Base-by-base conservation (phyloP, 495 filamentous ascomycete species). In the Tuber magnatum region DNA sequence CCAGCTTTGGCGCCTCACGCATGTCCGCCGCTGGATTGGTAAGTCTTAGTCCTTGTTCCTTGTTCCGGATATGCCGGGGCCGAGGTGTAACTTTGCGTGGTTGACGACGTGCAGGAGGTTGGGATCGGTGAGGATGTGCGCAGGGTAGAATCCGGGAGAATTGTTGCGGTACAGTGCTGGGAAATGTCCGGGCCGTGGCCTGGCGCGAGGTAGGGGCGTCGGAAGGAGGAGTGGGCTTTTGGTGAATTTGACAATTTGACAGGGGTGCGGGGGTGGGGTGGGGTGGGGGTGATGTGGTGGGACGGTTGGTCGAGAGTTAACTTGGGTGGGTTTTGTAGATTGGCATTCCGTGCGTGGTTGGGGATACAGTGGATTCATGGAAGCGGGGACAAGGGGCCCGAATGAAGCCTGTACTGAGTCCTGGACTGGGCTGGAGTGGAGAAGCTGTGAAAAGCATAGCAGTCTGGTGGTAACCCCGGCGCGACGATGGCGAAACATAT, bases 41-140 rank as follows among this genome's bases (percentile, higher is more conserved):
- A 7, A 82, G 79, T n/a, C n/a, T n/a, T n/a, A n/a, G n/a, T n/a
- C 0, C 91, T 84, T 40, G 83, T 80, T 0, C 85, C 84, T 84
- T 41, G 83, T 80, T 0, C 85, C 84, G 1, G 86, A 86, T 0
- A 92, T 88, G 1, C 89, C 89, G 0, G 90, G 89, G 0, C 89
- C 90, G 16, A 92, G 85, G 77, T 92, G 89, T 2, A 40, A 40
- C 39, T 40, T 40, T 40, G 91, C 89, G 75, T 92, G 88, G 79
- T 91, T 88, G 56, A 90, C 89, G 4, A 87, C 88, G 77, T 91
- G 90, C 0, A 92, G 86, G 83, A 92, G 92, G 82, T 92, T 93
- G 42, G 90, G 86, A 83, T 92, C 91, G 2, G 90, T 92, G 75
- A 92, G 86, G 68, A 92, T 83, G 24, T 90, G 86, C 40, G 91